Evolutionary conservation across 2,329 filamentous ascomycete genomes (phyloP), one percentile per base, ranked within the genome.

Genomic region (Pseudodiploospora longispora): DNA sequence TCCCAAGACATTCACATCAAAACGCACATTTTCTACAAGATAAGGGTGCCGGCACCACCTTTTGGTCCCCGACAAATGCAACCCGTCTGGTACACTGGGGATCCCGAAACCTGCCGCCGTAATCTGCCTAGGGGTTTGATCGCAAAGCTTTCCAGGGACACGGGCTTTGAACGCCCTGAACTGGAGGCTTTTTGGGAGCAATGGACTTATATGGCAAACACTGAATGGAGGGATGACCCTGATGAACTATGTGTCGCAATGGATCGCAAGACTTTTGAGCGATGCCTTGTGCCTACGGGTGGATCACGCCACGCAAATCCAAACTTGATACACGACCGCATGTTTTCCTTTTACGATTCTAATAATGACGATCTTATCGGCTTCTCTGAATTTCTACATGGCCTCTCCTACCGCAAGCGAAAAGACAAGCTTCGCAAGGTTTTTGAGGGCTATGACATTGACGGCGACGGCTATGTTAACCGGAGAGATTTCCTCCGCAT

Each of bases 1-100:
- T 79, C 86, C 5, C 79, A 82, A 54, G 78, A 79, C 27, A 66
- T 83, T 2, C 91, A 95, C 59, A 81, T 78, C 57, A 94, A 91
- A 62, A 95, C 89, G 2, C 93, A 98, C 64, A 79, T 97, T 38
- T 97, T 98, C 66, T 95, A 94, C 74, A 97, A 97, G 64, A 86
- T 98, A 58, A 83, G 83, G 44, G 83, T 97, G 8, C 93, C 93
- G 1, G 85, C 89, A 1, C 88, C 90, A 0, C 85, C 88, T 30
- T 82, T 95, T 45, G 85, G 85, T 3, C 83, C 86, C 2, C 80
- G 87, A 41, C 84, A 91, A 61, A 85, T 83, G 57, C 84, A 88
- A 55, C 83, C 85, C 6, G 80, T 89, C 2, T 93, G 85, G 80
- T 96, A 95, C 60, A 86, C 89, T 1, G 90, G 90, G 36, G 87